Evolutionary conservation across 345 rosid species (phyloP).

Genomic region (Pelargonium nanum): DNA sequence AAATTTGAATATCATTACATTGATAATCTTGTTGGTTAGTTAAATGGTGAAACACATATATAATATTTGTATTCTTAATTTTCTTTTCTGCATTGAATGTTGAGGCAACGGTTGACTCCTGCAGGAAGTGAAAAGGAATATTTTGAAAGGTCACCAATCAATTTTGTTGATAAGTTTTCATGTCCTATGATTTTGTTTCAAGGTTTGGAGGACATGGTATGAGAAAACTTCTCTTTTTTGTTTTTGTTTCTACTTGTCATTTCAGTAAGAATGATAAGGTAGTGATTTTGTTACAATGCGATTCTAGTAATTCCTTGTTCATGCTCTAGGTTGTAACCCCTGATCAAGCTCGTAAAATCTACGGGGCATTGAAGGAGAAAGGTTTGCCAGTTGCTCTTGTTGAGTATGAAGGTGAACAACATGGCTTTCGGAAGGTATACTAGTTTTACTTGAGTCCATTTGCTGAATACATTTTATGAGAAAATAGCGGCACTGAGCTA

Average conservation of each 20-base stretch:
- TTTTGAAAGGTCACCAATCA: slow-evolving; percentile 78
- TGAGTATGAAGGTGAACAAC: slow-evolving; percentile 93
- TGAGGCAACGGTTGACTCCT: slow-evolving; percentile 13
- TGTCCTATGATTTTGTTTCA: slow-evolving; percentile 93
- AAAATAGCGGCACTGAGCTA: slow-evolving; percentile 6
- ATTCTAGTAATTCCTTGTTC: neutral
- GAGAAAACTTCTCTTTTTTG: neutral
- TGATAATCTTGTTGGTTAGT: slow-evolving; percentile 90
- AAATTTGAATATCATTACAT: slow-evolving; percentile 82
- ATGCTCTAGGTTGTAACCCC: slow-evolving; percentile 73
- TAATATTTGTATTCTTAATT: slow-evolving; percentile 8
- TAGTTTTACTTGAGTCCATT: slow-evolving; percentile 1
- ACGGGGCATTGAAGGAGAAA: slow-evolving; percentile 65
- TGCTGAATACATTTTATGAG: neutral
- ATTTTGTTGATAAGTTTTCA: slow-evolving; percentile 72
- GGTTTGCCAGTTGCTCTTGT: slow-evolving; percentile 91
- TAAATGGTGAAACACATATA: slow-evolving; percentile 5
- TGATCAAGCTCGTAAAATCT: slow-evolving; percentile 79
- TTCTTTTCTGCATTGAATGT: slow-evolving; percentile 3
- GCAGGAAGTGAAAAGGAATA: slow-evolving; percentile 64
- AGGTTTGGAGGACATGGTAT: slow-evolving; percentile 92
- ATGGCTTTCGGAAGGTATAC: slow-evolving; percentile 86
- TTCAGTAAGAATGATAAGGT: neutral
- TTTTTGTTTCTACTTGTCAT: neutral
- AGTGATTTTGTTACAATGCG: neutral